Evolutionary conservation across 2,329 filamentous ascomycete genomes (phyloP).

Genomic region (Pseudogymnoascus sp.): DNA sequence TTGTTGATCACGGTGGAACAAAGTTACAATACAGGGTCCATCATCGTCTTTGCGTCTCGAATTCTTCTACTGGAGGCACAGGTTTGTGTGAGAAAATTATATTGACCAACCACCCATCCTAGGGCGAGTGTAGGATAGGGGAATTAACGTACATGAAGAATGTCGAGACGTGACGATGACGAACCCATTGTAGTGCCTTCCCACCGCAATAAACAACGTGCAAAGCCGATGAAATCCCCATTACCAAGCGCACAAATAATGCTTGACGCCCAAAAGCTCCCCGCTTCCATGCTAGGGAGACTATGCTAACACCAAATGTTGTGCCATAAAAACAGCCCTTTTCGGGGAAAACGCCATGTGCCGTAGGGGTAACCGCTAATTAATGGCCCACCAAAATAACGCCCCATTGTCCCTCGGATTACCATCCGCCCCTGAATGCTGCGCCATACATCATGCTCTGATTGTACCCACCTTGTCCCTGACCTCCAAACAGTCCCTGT

Average conservation of each 20-base stretch:
- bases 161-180: conserved; percentile 58
- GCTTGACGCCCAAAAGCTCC: conserved; percentile 28
- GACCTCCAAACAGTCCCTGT: conserved; percentile 83
- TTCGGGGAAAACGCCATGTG: conserved; percentile 14
- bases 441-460: conserved; percentile 74
- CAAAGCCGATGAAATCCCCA: conserved; percentile 18
- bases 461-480: conserved; percentile 92
- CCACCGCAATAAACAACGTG: conserved; percentile 17
- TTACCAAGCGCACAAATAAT: conserved; percentile 19
- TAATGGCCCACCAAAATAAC: conserved; percentile 18
- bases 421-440: conserved; percentile 60
- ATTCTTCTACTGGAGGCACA: conserved; percentile 30
- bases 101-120: conserved; percentile 36
- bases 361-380: conserved; percentile 9
- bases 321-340: conserved; percentile 26
- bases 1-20: conserved; percentile 16
- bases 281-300: conserved; percentile 31
- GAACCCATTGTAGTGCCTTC: conserved; percentile 41
- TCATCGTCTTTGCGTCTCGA: conserved; percentile 48
- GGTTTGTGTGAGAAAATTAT: conserved; percentile 38
- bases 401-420: conserved; percentile 20
- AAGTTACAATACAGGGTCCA: conserved; percentile 47
- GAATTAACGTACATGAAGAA: conserved; percentile 57
- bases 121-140: conserved; percentile 30
- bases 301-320: conserved; percentile 36